A percentile compares a stretch with the other conserved stretches of the same genome.
Conservation (phyloP, 148 eudicot genomes). For the Drosera capensis region DNA sequence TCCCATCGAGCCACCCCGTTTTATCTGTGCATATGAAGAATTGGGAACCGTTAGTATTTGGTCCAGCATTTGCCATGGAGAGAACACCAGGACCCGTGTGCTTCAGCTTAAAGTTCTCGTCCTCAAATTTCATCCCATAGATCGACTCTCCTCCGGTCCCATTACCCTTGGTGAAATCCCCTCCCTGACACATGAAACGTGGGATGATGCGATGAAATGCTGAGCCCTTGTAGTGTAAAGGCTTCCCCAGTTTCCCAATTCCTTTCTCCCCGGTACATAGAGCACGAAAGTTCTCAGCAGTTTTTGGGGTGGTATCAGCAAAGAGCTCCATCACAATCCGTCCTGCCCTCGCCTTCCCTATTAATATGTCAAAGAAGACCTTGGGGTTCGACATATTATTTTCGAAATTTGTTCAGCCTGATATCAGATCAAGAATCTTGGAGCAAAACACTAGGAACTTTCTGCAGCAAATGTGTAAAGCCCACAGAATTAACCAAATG, state of each 20-base stretch:
- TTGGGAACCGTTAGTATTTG: conserved; percentile 37
- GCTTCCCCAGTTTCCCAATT: conserved; percentile 55
- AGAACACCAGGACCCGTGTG: conserved; percentile 25
- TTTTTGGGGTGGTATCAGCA: no score
- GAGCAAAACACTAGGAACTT: not conserved
- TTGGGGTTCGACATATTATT: conserved; percentile 68
- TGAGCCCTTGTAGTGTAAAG: conserved; percentile 79
- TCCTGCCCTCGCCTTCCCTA: conserved; percentile 50
- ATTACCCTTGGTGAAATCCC: conserved; percentile 78
- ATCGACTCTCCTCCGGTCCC: conserved; percentile 90
- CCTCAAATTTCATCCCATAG: conserved; percentile 55
- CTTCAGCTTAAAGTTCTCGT: conserved; percentile 53
- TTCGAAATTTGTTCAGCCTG: not conserved
- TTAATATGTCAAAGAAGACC: conserved; percentile 73
- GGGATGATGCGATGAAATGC: conserved; percentile 75
- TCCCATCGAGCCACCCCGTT: conserved; percentile 49
- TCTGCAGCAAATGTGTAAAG: not conserved
- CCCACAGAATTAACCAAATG: no score
- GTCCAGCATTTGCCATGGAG: conserved; percentile 54
- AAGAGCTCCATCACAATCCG: no score
- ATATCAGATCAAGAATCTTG: not conserved
- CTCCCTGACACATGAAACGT: conserved; percentile 84
- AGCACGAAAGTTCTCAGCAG: no score
- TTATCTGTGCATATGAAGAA: conserved; percentile 37
- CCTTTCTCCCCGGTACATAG: no score